Percentiles rank a stretch among this genome's conserved stretches.
phyloP scores from a whole-genome alignment of 352 stramenopile species.

The Globisporangium mamillatum region DNA sequence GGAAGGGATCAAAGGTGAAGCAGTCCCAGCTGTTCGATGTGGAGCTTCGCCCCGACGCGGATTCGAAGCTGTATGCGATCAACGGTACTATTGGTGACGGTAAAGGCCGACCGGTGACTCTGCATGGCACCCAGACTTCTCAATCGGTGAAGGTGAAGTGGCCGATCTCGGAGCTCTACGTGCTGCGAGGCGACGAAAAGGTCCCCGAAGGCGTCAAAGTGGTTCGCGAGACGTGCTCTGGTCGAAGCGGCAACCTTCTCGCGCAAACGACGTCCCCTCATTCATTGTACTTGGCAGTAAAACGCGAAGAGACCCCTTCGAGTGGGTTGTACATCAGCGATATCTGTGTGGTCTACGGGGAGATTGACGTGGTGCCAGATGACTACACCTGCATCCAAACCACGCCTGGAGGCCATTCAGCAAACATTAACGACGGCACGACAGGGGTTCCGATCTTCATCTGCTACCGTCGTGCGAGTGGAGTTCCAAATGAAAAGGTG shows the following conservation, averaged over 20 bases:
- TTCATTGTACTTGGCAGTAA: constrained; percentile 72
- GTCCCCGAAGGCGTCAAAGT: constrained; percentile 71
- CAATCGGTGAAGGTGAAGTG: constrained; percentile 63
- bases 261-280: constrained; percentile 71
- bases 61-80: constrained; percentile 37
- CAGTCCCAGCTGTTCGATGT: constrained; percentile 75
- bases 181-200: constrained; percentile 70
- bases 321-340: constrained; percentile 58
- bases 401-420: constrained; percentile 65
- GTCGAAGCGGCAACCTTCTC: constrained; percentile 66
- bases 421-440: constrained; percentile 84
- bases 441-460: constrained; percentile 76
- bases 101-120: constrained; percentile 42
- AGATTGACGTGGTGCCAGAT: constrained; percentile 82
- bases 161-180: constrained; percentile 69
- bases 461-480: constrained; percentile 52
- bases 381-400: constrained; percentile 68
- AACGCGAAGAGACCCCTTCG: constrained; percentile 48
- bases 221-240: constrained; percentile 66
- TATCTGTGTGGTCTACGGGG: constrained; percentile 81
- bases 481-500: constrained; percentile 34
- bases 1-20: constrained; percentile 69
- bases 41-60: constrained; percentile 44
- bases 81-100: constrained; percentile 74
- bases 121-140: constrained; percentile 65